Evolutionary conservation across 176 grass and related monocot species (phyloP).

Genomic region (Oryza rufipogon): DNA sequence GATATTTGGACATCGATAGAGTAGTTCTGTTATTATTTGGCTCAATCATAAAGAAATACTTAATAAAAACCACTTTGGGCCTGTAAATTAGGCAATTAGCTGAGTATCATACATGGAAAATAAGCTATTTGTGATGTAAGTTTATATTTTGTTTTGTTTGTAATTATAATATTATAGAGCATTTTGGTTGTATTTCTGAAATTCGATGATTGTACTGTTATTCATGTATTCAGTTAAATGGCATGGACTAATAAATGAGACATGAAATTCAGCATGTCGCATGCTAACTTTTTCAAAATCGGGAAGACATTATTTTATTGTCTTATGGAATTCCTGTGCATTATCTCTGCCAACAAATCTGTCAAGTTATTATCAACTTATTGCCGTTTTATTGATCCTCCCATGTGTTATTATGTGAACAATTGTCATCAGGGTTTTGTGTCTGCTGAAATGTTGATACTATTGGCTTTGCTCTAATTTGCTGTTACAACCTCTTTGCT

Average conservation of each 20-base stretch:
- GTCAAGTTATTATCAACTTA: background rate
- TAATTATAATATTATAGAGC: too few species aligned
- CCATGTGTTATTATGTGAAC: background rate
- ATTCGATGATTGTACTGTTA: background rate
- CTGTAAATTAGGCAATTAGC: background rate
- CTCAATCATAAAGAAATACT: background rate
- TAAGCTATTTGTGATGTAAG: slow-evolving; percentile 11
- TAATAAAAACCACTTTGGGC: background rate
- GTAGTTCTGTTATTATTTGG: background rate
- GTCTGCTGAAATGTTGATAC: background rate
- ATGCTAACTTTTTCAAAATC: background rate
- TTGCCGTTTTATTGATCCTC: slow-evolving; percentile 17
- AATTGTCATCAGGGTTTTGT: slow-evolving; percentile 11
- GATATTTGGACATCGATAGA: background rate
- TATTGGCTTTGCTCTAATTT: slow-evolving; percentile 1
- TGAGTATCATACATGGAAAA: background rate
- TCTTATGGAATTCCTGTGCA: background rate
- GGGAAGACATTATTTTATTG: background rate
- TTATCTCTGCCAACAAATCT: background rate
- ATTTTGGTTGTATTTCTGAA: slow-evolving; percentile 13
- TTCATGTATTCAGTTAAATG: background rate
- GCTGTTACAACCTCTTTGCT: background rate
- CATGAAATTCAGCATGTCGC: slow-evolving; percentile 6
- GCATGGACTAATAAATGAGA: slow-evolving; percentile 15
- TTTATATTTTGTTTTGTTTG: slow-evolving; percentile 13